A percentile compares a stretch with the other conserved stretches of the same genome.
Evolutionary conservation across 331 rosid genomes (phyloP).

Genomic region (Malus hybrid): DNA sequence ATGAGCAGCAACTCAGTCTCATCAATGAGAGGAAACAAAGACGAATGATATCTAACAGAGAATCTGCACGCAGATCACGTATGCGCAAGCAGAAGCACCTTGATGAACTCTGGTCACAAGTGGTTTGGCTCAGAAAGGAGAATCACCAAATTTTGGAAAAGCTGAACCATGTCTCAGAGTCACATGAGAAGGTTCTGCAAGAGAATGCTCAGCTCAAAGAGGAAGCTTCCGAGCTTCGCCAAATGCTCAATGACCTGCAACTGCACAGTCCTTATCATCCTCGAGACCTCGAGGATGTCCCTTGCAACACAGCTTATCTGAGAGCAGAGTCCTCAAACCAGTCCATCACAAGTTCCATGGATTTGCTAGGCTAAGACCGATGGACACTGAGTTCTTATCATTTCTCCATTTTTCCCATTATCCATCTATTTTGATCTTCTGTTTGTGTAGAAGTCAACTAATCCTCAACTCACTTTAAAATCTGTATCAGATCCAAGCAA

Average conservation of each 20-base stretch:
- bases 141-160: constrained; percentile 68
- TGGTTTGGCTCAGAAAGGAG: constrained; percentile 84
- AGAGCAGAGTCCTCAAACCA: constrained; percentile 52
- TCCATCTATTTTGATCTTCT: constrained; percentile 6
- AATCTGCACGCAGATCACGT: constrained; percentile 89
- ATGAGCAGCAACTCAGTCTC: constrained; percentile 60
- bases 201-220: constrained; percentile 73
- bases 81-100: constrained; percentile 91
- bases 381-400: not conserved
- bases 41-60: constrained; percentile 93
- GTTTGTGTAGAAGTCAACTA: constrained; percentile 32
- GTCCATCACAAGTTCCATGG: constrained; percentile 41
- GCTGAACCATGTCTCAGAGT: constrained; percentile 61
- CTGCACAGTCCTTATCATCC: constrained; percentile 46
- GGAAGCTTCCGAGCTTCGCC: constrained; percentile 66
- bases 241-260: constrained; percentile 58
- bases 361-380: constrained; percentile 33
- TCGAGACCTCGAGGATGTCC: constrained; percentile 39
- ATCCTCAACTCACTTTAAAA: constrained; percentile 13
- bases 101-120: constrained; percentile 96
- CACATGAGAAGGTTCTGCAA: constrained; percentile 50
- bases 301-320: constrained; percentile 44
- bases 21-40: constrained; percentile 79
- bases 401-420: constrained; percentile 14
- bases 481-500: constrained; percentile 29